These are phyloP conservation scores for Colletotrichum musicola DNA, from an alignment of 2,329 filamentous ascomycete species.

Conservation along the genomic window DNA sequence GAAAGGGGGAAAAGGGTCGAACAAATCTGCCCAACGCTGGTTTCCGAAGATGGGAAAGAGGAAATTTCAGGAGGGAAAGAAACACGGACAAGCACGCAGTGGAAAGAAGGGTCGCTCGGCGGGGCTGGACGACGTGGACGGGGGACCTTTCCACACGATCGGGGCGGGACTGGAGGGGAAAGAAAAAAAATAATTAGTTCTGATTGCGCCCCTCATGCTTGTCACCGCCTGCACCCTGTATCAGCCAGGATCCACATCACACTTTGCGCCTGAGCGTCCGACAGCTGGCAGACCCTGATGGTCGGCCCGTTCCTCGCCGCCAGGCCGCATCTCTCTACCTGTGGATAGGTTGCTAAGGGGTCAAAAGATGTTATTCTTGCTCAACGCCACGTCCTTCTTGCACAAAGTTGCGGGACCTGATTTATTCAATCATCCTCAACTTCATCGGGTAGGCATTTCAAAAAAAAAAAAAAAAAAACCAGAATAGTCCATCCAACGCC, in stretches of 20 bases:
- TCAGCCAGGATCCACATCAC: conserved; percentile 9
- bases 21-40: neutral
- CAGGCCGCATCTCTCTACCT: neutral
- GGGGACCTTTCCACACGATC: conserved; percentile 34
- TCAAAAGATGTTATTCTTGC: too few relatives aligned
- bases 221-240: conserved; percentile 39
- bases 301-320: conserved; percentile 32
- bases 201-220: conserved; percentile 36
- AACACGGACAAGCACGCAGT: conserved; percentile 32
- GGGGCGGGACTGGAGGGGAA: conserved; percentile 28
- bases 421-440: too few relatives aligned
- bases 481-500: conserved; percentile 17
- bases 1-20: neutral
- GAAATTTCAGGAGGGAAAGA: conserved; percentile 30
- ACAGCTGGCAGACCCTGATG: conserved; percentile 34
- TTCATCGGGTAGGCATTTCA: too few relatives aligned
- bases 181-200: conserved; percentile 23
- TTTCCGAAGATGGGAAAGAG: conserved; percentile 12
- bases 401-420: too few relatives aligned
- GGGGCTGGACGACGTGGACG: conserved; percentile 27
- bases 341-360: too few relatives aligned
- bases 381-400: too few relatives aligned
- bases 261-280: conserved; percentile 13
- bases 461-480: too few relatives aligned
- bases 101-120: conserved; percentile 29